These are phyloP conservation scores for Spergularia marina DNA, from an alignment of 148 eudicot species.

Conservation along the genomic window DNA sequence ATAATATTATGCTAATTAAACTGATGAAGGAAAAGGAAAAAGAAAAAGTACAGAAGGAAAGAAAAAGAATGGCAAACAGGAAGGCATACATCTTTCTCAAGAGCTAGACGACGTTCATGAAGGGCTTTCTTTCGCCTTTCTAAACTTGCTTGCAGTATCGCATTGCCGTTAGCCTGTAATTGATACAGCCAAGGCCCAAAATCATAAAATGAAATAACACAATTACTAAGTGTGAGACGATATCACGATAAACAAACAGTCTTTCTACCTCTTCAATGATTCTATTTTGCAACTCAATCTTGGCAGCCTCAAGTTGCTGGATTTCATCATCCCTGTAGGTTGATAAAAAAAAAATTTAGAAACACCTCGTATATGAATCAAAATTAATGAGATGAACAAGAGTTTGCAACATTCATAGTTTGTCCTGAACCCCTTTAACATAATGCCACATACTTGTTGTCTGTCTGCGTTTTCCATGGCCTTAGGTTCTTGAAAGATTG, in stretches of 20 bases:
- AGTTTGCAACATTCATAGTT: neutral
- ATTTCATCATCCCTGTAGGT: slow-evolving; percentile 56
- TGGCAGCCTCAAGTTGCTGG: slow-evolving; percentile 53
- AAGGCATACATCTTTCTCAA: slow-evolving; percentile 69
- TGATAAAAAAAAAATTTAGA: slow-evolving; percentile 19
- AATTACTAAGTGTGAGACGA: neutral
- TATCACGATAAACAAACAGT: neutral
- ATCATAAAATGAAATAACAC: neutral
- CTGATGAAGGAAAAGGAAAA: neutral
- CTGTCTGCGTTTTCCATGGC: no score
- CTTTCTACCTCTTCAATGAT: slow-evolving; percentile 55
- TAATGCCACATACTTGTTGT: neutral
- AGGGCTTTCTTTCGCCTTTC: slow-evolving; percentile 56
- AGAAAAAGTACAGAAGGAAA: neutral
- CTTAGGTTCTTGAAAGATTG: no score
- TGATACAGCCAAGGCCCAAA: neutral
- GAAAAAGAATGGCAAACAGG: neutral
- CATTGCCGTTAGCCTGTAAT: slow-evolving; percentile 53
- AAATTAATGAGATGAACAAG: neutral
- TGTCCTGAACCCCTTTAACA: neutral
- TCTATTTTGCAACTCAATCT: slow-evolving; percentile 45
- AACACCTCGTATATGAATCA: neutral
- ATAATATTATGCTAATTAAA: neutral
- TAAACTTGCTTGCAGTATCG: slow-evolving; percentile 49
- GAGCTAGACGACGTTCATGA: slow-evolving; percentile 64